Conservation (phyloP, 768 basidiomycete genomes). For the Ramaria rubella region DNA sequence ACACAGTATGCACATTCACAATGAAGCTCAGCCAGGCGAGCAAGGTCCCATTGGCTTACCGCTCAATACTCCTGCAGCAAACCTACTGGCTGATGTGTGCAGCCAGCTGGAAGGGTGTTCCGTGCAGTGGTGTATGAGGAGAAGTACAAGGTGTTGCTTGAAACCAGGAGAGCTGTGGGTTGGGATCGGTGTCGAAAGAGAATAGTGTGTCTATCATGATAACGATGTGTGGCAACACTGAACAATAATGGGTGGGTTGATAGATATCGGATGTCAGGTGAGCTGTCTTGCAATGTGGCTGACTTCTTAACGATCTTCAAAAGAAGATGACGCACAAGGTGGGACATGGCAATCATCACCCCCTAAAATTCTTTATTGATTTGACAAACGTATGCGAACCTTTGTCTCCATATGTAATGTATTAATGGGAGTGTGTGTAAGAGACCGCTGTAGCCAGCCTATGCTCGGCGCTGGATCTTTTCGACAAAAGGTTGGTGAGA, state of each 20-base stretch:
- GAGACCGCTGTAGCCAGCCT: constrained; percentile 66
- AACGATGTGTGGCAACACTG: not conserved
- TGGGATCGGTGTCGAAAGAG: constrained; percentile 45
- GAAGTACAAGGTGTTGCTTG: constrained; percentile 17
- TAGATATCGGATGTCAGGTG: constrained; percentile 64
- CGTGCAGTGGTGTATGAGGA: constrained; percentile 15
- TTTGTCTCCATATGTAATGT: not conserved
- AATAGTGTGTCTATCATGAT: constrained; percentile 45
- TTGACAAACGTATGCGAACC: constrained; percentile 20
- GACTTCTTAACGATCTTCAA: constrained; percentile 58
- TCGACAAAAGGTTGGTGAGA: constrained; percentile 54
- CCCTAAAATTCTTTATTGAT: constrained; percentile 53
- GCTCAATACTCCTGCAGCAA: constrained; percentile 53
- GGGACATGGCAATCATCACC: constrained; percentile 36
- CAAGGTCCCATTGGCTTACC: constrained; percentile 69
- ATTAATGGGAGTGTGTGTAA: constrained; percentile 29
- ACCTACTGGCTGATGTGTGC: constrained; percentile 51
- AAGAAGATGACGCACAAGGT: constrained; percentile 56
- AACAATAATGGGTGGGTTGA: constrained; percentile 51
- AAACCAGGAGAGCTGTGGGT: constrained; percentile 48
- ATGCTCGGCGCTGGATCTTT: constrained; percentile 60
- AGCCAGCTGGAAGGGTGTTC: constrained; percentile 18
- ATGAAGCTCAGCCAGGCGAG: constrained; percentile 45
- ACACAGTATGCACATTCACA: constrained; percentile 47
- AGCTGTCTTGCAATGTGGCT: constrained; percentile 63